Evolutionary conservation across 352 stramenopile genomes (phyloP).

Genomic region (Plasmopara viticola): DNA sequence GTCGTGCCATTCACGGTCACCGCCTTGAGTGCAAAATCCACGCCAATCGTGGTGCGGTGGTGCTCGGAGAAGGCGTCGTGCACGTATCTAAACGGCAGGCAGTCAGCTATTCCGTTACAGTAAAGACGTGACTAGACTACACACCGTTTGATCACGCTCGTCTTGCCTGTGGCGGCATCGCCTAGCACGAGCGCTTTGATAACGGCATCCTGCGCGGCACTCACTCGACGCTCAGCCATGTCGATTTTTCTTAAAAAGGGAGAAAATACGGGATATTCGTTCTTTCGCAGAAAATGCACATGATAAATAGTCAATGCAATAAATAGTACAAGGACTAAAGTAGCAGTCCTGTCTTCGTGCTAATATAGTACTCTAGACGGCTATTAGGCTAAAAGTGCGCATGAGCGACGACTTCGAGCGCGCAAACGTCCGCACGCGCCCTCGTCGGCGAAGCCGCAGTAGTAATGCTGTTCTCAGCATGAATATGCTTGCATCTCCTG

Average conservation of each 20-base stretch:
- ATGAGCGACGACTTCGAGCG: conserved; percentile 25
- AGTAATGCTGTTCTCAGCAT: conserved; percentile 87
- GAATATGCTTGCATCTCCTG: conserved; percentile 35
- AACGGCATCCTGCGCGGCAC: conserved; percentile 79
- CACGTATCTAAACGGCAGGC: conserved; percentile 50
- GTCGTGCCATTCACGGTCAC: conserved; percentile 82
- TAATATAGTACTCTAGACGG: too few species aligned
- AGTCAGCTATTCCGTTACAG: neutral
- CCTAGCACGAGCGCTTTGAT: conserved; percentile 90
- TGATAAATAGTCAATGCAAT: too few species aligned
- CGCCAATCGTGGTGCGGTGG: conserved; percentile 89
- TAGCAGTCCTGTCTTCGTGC: too few species aligned
- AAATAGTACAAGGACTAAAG: too few species aligned
- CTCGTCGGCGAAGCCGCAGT: conserved; percentile 46
- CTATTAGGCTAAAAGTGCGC: too few species aligned
- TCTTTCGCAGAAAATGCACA: too few species aligned
- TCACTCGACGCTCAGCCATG: conserved; percentile 67
- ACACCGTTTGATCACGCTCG: conserved; percentile 90
- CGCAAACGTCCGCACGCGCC: conserved; percentile 14
- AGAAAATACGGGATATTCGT: neutral
- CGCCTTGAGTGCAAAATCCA: conserved; percentile 90
- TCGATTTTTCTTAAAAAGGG: conserved; percentile 5
- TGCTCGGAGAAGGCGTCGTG: conserved; percentile 90
- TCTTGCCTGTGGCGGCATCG: conserved; percentile 89
- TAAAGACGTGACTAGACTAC: conserved; percentile 5